A percentile compares a stretch with the other conserved stretches of the same genome.
Evolutionary conservation across 768 basidiomycete species (phyloP).

Genomic region (Amanita inopinata): DNA sequence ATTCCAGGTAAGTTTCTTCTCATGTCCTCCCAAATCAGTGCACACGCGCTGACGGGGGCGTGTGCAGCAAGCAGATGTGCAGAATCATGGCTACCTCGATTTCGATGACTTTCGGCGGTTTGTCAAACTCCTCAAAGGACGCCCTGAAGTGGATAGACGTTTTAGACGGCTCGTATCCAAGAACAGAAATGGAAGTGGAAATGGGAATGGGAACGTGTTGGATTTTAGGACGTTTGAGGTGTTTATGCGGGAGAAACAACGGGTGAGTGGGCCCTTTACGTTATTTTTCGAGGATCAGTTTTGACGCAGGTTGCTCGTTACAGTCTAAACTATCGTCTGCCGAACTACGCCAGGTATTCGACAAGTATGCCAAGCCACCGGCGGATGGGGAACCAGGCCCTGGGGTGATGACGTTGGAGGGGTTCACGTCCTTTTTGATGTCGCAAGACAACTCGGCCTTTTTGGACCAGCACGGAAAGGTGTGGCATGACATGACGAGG

Average conservation of each 20-base stretch:
- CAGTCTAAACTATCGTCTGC: conserved; percentile 26
- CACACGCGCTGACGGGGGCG: neutral
- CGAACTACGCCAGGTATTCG: conserved; percentile 26
- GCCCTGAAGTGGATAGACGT: conserved; percentile 70
- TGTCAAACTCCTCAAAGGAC: conserved; percentile 72
- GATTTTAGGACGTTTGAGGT: conserved; percentile 33
- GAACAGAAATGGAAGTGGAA: conserved; percentile 17
- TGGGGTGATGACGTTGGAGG: conserved; percentile 40
- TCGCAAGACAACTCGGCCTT: conserved; percentile 65
- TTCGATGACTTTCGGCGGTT: conserved; percentile 76
- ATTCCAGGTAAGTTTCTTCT: conserved; percentile 41
- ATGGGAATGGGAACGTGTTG: conserved; percentile 15
- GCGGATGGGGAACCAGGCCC: neutral
- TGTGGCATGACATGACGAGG: conserved; percentile 80
- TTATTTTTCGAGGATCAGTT: neutral
- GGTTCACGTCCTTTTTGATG: conserved; percentile 70
- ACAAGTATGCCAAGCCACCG: conserved; percentile 25
- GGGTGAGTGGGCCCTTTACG: conserved; percentile 19
- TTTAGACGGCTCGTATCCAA: conserved; percentile 31
- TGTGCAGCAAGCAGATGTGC: conserved; percentile 54
- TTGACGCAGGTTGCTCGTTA: neutral
- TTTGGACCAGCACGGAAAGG: conserved; percentile 28
- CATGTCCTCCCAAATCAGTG: neutral
- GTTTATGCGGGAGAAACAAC: conserved; percentile 37
- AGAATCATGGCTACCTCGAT: conserved; percentile 51